These are phyloP conservation scores for Paracamarosporium sp. DNA, from an alignment of 2,329 filamentous ascomycete genomes.

Conservation along the genomic window DNA sequence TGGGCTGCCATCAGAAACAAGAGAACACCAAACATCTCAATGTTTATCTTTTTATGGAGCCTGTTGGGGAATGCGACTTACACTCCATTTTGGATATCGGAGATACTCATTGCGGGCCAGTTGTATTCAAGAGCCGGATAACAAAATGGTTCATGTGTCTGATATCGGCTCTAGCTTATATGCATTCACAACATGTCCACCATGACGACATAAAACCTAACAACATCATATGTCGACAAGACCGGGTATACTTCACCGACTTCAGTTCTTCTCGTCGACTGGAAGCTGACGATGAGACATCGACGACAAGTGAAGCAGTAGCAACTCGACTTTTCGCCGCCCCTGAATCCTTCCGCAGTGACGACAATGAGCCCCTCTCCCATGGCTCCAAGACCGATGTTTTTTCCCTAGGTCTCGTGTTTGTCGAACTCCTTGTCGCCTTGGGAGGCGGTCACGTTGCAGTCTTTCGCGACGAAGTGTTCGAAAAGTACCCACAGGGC, in stretches of 20 bases:
- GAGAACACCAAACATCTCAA: neutral
- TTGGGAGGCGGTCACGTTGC: neutral
- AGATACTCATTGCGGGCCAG: neutral
- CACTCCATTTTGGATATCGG: neutral
- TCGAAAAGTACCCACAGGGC: neutral
- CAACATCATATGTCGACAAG: constrained; percentile 22
- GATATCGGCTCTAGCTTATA: constrained; percentile 18
- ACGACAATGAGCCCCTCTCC: neutral
- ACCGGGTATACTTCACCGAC: constrained; percentile 21
- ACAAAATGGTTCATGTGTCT: constrained; percentile 19
- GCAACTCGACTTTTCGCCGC: constrained; percentile 4
- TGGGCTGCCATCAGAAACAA: neutral
- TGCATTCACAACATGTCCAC: constrained; percentile 17
- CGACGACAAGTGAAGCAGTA: neutral
- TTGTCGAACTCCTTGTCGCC: constrained; percentile 21
- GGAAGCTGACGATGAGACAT: neutral
- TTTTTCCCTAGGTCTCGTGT: constrained; percentile 22
- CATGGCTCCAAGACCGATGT: constrained; percentile 20
- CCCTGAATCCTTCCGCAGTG: neutral
- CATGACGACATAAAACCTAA: constrained; percentile 28
- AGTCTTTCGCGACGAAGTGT: neutral
- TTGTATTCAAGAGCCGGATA: neutral
- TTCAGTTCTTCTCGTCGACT: constrained; percentile 20
- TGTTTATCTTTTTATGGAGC: neutral
- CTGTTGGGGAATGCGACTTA: neutral